Evolutionary conservation across 495 filamentous ascomycete genomes (phyloP).

Genomic region (Tetracladium setigerum): DNA sequence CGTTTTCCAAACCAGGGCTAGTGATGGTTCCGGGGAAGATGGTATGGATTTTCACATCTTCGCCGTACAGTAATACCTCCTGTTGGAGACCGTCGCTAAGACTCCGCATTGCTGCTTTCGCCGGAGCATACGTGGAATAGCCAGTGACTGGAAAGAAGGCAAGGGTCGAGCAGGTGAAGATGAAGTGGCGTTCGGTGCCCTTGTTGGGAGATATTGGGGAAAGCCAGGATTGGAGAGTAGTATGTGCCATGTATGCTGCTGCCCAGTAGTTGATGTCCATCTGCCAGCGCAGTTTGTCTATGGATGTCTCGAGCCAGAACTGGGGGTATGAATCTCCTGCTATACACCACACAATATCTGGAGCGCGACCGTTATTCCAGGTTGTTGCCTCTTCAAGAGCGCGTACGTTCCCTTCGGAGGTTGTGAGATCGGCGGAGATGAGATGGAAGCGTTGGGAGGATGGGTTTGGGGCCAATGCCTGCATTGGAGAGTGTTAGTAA

Average conservation of each 20-base stretch:
- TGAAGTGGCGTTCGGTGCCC: slow-evolving; percentile 57
- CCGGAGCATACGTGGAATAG: slow-evolving; percentile 79
- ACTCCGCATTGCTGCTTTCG: slow-evolving; percentile 78
- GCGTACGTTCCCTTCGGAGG: slow-evolving; percentile 54
- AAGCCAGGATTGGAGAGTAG: slow-evolving; percentile 53
- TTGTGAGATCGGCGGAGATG: slow-evolving; percentile 77
- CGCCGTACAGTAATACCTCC: slow-evolving; percentile 74
- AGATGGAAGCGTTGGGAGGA: slow-evolving; percentile 69
- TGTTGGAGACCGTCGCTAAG: slow-evolving; percentile 76
- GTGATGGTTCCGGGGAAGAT: slow-evolving; percentile 82
- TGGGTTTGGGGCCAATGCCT: slow-evolving; percentile 53
- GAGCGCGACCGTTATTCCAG: slow-evolving; percentile 72
- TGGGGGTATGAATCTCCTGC: slow-evolving; percentile 70
- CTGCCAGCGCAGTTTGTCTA: slow-evolving; percentile 60
- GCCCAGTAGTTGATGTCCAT: slow-evolving; percentile 94
- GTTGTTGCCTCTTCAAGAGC: slow-evolving; percentile 63
- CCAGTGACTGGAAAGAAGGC: slow-evolving; percentile 73
- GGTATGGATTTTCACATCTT: slow-evolving; percentile 69
- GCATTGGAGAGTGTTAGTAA: slow-evolving; percentile 3
- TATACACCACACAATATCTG: slow-evolving; percentile 89
- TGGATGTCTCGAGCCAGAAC: slow-evolving; percentile 67
- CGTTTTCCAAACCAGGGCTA: slow-evolving; percentile 65
- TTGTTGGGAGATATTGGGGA: slow-evolving; percentile 32
- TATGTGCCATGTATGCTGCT: slow-evolving; percentile 78
- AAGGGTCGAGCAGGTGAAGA: slow-evolving; percentile 76